phyloP scores from a whole-genome alignment of 371 early-diverging fungal genomes.

The Quaeritorhiza haematococci region DNA sequence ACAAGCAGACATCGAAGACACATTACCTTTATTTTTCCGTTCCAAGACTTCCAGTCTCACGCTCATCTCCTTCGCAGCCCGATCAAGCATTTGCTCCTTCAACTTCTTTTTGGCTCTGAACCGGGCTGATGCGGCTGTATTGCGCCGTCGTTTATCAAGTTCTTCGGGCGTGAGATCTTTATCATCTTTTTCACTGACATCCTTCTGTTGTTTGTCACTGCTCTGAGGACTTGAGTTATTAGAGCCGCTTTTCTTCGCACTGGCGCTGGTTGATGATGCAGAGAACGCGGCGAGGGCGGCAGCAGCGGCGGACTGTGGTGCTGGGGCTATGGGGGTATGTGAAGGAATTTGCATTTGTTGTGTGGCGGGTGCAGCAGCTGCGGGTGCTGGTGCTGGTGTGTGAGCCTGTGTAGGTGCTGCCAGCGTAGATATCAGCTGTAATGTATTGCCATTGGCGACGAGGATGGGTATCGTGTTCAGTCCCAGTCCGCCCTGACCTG shows the following conservation, averaged over 20 bases:
- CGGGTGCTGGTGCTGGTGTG: too few relatives aligned
- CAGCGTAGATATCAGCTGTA: too few relatives aligned
- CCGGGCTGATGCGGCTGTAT: slow-evolving; percentile 93
- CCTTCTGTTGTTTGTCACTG: slow-evolving; percentile 3
- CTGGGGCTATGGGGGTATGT: slow-evolving; percentile 6
- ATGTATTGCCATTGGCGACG: too few relatives aligned
- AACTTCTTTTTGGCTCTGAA: slow-evolving; percentile 91
- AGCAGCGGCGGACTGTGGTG: slow-evolving; percentile 8
- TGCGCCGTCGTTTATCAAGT: slow-evolving; percentile 78
- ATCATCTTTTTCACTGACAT: slow-evolving; percentile 8
- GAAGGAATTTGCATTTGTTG: too few relatives aligned
- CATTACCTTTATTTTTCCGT: slow-evolving; percentile 9
- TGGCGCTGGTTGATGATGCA: slow-evolving; percentile 7
- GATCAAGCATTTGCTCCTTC: slow-evolving; percentile 80
- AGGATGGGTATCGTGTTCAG: too few relatives aligned
- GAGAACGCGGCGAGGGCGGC: slow-evolving; percentile 10
- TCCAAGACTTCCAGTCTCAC: slow-evolving; percentile 70
- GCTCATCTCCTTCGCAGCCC: slow-evolving; percentile 76
- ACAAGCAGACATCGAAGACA: too few relatives aligned
- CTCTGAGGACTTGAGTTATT: slow-evolving; percentile 5
- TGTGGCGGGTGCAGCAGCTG: too few relatives aligned
- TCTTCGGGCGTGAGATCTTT: slow-evolving; percentile 21
- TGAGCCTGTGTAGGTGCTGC: too few relatives aligned
- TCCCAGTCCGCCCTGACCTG: too few relatives aligned
- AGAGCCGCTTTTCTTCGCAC: too few relatives aligned